Percentiles rank a stretch among this genome's conserved stretches.
phyloP scores from a whole-genome alignment of 805 yeast species.

The Metahyphopichia silvanorum region DNA sequence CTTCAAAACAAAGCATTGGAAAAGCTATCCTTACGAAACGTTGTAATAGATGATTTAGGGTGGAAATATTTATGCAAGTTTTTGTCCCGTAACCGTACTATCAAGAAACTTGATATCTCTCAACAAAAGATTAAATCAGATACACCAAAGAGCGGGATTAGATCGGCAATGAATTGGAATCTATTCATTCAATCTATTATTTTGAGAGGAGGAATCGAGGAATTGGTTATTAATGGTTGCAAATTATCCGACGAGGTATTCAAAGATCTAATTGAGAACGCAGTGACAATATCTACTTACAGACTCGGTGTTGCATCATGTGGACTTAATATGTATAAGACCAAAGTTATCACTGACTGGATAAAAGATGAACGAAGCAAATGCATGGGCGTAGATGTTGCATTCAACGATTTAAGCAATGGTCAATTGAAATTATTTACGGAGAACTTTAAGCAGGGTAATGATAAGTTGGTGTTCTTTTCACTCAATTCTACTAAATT shows the following conservation, averaged over 20 bases:
- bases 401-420: conserved; percentile 48
- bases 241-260: conserved; percentile 43
- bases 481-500: conserved; percentile 52
- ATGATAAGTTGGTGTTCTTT: conserved; percentile 43
- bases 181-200: conserved; percentile 42
- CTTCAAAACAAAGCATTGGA: conserved; percentile 42
- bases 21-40: conserved; percentile 53
- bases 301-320: conserved; percentile 54
- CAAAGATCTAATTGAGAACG: conserved; percentile 36
- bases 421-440: conserved; percentile 48
- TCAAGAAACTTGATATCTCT: conserved; percentile 53
- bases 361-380: conserved; percentile 39
- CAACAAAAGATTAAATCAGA: conserved; percentile 52
- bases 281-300: conserved; percentile 41
- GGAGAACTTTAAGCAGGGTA: conserved; percentile 32
- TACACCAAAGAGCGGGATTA: conserved; percentile 29
- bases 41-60: conserved; percentile 49
- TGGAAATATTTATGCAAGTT: conserved; percentile 53
- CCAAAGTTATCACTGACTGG: conserved; percentile 46
- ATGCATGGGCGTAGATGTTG: conserved; percentile 55
- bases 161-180: conserved; percentile 55
- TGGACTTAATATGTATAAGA: conserved; percentile 42
- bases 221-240: conserved; percentile 57
- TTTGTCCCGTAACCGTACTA: conserved; percentile 36
- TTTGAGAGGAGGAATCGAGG: conserved; percentile 52